phyloP scores from a whole-genome alignment of 2,329 filamentous ascomycete genomes.

The Annulohypoxylon truncatum region DNA sequence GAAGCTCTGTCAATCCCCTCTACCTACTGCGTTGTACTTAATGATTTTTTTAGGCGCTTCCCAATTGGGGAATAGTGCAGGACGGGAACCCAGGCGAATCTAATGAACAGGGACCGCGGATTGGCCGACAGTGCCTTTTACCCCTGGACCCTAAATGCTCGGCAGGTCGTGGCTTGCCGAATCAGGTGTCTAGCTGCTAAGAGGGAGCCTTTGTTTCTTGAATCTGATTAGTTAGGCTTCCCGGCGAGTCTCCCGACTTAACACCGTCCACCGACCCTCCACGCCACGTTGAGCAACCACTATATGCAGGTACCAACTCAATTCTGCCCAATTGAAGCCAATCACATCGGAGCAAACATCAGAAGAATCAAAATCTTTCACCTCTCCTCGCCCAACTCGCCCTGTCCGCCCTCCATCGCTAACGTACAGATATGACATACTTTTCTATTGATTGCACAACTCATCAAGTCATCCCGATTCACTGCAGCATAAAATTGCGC shows the following conservation, averaged over 20 bases:
- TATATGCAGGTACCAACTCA: slow-evolving; percentile 40
- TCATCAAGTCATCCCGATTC: slow-evolving; percentile 36
- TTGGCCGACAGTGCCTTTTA: slow-evolving; percentile 27
- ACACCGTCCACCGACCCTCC: slow-evolving; percentile 3
- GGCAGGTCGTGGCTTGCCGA: slow-evolving; percentile 25
- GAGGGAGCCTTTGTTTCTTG: not conserved
- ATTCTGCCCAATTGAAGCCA: slow-evolving; percentile 16
- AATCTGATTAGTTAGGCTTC: slow-evolving; percentile 21
- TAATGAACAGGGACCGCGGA: slow-evolving; percentile 25
- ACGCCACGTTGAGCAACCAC: slow-evolving; percentile 31
- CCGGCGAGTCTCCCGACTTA: slow-evolving; percentile 30
- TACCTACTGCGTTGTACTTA: too few relatives aligned
- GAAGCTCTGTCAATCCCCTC: not conserved
- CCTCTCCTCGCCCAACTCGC: slow-evolving; percentile 11
- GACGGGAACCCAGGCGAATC: slow-evolving; percentile 34
- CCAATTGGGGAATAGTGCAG: slow-evolving; percentile 20
- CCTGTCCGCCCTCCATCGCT: slow-evolving; percentile 1
- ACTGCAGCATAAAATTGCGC: slow-evolving; percentile 31
- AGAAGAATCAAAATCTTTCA: slow-evolving; percentile 4
- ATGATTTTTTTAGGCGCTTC: slow-evolving; percentile 30
- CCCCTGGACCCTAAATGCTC: slow-evolving; percentile 34
- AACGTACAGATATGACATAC: slow-evolving; percentile 35
- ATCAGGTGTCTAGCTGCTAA: slow-evolving; percentile 19
- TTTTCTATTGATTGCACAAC: slow-evolving; percentile 30
- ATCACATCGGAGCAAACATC: slow-evolving; percentile 27